Percentiles rank a stretch among this genome's conserved stretches.
These are phyloP conservation scores for Fusarium sp. DNA, from an alignment of 2,329 filamentous ascomycete species.

Conservation along the genomic window DNA sequence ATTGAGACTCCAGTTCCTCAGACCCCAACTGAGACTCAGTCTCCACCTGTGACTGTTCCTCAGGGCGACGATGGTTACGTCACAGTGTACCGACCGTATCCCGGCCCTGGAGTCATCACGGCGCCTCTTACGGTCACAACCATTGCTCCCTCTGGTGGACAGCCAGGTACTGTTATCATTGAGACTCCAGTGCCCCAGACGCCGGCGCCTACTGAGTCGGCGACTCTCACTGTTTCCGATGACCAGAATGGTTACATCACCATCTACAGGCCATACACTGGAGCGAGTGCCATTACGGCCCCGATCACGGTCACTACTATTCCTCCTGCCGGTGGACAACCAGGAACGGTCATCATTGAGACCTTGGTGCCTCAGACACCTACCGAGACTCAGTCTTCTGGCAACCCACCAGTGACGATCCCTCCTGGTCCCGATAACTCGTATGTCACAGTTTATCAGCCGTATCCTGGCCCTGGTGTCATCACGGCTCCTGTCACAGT, in stretches of 20 bases:
- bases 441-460: slow-evolving; percentile 14
- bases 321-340: slow-evolving; percentile 15
- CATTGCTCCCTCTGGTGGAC: slow-evolving; percentile 15
- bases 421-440: slow-evolving; percentile 8
- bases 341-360: slow-evolving; percentile 27
- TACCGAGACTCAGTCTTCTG: background rate
- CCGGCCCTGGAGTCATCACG: slow-evolving; percentile 22
- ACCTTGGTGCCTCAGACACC: slow-evolving; percentile 6
- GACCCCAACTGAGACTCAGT: slow-evolving; percentile 20
- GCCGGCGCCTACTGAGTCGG: background rate
- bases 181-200: slow-evolving; percentile 18
- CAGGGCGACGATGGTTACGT: slow-evolving; percentile 29
- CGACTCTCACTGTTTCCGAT: slow-evolving; percentile 16
- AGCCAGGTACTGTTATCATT: slow-evolving; percentile 31
- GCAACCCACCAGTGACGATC: slow-evolving; percentile 22
- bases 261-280: slow-evolving; percentile 27
- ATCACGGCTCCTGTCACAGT: slow-evolving; percentile 10
- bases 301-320: slow-evolving; percentile 29
- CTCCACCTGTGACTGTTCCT: slow-evolving; percentile 22
- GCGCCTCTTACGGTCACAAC: slow-evolving; percentile 27
- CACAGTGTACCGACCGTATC: slow-evolving; percentile 26
- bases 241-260: slow-evolving; percentile 20
- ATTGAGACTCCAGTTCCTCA: slow-evolving; percentile 30
- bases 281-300: slow-evolving; percentile 14
- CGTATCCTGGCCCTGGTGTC: slow-evolving; percentile 14